Conservation (phyloP, 1,139 yeast species). For the Geotrichum bryndzae region DNA sequence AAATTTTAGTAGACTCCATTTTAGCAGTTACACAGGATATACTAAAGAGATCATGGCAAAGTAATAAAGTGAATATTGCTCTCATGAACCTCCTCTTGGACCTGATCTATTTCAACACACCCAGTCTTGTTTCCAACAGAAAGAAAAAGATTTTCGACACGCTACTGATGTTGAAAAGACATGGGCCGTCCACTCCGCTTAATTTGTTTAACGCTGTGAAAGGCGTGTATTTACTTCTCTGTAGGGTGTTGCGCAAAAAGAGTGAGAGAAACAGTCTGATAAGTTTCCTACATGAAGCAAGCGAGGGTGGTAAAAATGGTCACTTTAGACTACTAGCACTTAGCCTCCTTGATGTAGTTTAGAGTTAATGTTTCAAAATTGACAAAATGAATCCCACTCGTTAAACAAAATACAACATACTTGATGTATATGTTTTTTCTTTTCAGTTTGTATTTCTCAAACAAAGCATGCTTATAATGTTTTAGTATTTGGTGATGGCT, state of each 20-base stretch:
- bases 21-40: background rate
- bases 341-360: background rate
- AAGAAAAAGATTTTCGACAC: background rate
- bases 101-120: background rate
- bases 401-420: too few relatives aligned
- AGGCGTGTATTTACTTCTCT: conserved; percentile 3
- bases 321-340: background rate
- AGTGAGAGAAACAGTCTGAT: background rate
- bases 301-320: background rate
- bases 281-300: background rate
- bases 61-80: background rate
- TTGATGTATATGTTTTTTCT: too few relatives aligned
- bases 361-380: background rate
- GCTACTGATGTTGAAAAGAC: background rate
- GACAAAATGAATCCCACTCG: too few relatives aligned
- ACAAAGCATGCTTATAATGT: too few relatives aligned
- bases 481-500: too few relatives aligned
- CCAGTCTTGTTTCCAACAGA: background rate
- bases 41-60: background rate
- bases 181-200: background rate
- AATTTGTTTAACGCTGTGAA: background rate
- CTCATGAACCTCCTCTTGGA: conserved; percentile 5
- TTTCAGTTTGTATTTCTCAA: too few relatives aligned
- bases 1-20: background rate
- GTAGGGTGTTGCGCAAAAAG: background rate